Conservation (phyloP, 257 asterid species). For the Mentha longifolia region DNA sequence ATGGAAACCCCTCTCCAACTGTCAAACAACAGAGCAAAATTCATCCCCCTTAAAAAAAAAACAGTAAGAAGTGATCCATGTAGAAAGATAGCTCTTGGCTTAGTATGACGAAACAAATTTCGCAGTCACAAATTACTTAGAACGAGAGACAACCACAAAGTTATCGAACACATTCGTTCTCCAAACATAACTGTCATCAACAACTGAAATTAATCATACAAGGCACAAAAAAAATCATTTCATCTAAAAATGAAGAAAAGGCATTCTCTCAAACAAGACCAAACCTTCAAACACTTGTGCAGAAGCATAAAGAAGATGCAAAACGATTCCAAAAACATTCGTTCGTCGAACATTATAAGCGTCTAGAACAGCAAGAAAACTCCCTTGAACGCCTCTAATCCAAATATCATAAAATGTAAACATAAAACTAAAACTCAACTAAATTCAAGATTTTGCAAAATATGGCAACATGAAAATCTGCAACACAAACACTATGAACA, state of each 20-base stretch:
- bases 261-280: conserved; percentile 20
- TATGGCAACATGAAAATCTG: conserved; percentile 18
- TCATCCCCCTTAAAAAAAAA: conserved; percentile 22
- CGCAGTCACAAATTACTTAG: conserved; percentile 1
- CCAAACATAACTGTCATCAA: conserved; percentile 20
- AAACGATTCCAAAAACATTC: background rate
- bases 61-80: background rate
- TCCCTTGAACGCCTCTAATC: conserved; percentile 8
- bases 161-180: background rate
- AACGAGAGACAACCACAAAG: conserved; percentile 2
- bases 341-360: background rate
- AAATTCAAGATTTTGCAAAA: conserved; percentile 26
- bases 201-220: conserved; percentile 15
- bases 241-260: background rate
- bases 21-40: conserved; percentile 33
- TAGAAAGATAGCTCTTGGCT: background rate
- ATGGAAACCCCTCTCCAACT: conserved; percentile 79
- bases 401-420: background rate
- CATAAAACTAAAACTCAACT: background rate
- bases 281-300: conserved; percentile 4
- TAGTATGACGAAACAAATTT: background rate
- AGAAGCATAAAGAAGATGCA: conserved; percentile 23
- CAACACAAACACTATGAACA: background rate
- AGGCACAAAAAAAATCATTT: background rate
- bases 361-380: background rate